Evolutionary conservation across 495 filamentous ascomycete species (phyloP).

Genomic region (Alectoria sarmentosa): DNA sequence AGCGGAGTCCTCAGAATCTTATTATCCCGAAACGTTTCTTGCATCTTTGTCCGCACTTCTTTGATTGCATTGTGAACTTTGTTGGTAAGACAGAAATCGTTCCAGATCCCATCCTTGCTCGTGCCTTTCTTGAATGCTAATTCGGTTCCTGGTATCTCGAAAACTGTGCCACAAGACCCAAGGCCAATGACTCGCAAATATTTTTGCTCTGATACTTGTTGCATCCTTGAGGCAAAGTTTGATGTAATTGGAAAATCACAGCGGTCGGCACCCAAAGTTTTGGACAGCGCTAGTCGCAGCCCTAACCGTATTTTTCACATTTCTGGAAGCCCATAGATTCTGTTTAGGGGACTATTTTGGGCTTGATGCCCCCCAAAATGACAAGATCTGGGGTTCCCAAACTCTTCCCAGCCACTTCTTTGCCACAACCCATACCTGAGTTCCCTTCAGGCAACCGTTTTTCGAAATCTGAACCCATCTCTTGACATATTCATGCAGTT

Average conservation of each 20-base stretch:
- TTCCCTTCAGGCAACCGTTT: too few relatives aligned
- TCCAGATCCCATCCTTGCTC: not conserved
- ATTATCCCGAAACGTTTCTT: constrained; percentile 6
- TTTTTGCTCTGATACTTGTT: not conserved
- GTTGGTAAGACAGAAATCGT: constrained; percentile 15
- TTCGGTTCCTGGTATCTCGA: constrained; percentile 20
- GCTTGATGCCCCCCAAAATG: too few relatives aligned
- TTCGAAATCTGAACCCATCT: too few relatives aligned
- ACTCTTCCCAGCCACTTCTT: too few relatives aligned
- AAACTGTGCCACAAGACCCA: constrained; percentile 17
- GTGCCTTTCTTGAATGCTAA: constrained; percentile 20
- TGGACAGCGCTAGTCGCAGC: too few relatives aligned
- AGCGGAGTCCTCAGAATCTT: constrained; percentile 9
- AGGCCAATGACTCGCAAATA: constrained; percentile 11
- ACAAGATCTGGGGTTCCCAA: too few relatives aligned
- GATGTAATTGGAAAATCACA: not conserved
- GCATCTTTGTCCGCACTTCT: not conserved
- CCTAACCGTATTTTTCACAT: too few relatives aligned
- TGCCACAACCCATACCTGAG: too few relatives aligned
- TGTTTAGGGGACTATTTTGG: too few relatives aligned
- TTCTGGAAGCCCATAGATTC: too few relatives aligned
- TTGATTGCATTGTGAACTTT: constrained; percentile 13
- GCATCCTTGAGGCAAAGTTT: not conserved
- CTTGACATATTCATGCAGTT: too few relatives aligned
- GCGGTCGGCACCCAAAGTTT: too few relatives aligned